These are phyloP conservation scores for Pichia sp. DNA, from an alignment of 1,139 yeast genomes.

Conservation along the genomic window DNA sequence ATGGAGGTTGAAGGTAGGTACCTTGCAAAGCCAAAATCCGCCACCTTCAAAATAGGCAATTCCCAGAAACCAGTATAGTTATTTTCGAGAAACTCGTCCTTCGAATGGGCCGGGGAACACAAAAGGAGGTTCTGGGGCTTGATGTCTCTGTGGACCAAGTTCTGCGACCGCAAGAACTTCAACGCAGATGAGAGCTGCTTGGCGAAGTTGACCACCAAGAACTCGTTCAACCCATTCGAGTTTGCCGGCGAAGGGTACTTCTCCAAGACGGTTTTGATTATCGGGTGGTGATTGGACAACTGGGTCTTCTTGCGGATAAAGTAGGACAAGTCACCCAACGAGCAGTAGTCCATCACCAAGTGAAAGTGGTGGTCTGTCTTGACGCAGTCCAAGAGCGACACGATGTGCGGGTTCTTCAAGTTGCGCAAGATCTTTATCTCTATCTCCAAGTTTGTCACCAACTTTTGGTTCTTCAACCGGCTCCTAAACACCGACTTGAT, in stretches of 20 bases:
- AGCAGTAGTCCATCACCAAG: conserved; percentile 94
- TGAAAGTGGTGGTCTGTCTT: conserved; percentile 79
- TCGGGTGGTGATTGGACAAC: conserved; percentile 71
- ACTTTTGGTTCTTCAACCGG: conserved; percentile 77
- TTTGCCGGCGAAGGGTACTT: conserved; percentile 78
- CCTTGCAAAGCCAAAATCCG: conserved; percentile 97
- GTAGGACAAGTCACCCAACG: conserved; percentile 87
- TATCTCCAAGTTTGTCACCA: conserved; percentile 83
- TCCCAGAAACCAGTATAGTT: conserved; percentile 80
- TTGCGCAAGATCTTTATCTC: conserved; percentile 83
- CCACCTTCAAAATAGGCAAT: conserved; percentile 84
- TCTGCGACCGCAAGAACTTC: conserved; percentile 71
- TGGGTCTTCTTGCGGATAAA: conserved; percentile 76
- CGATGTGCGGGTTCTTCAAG: conserved; percentile 90
- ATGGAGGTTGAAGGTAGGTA: conserved; percentile 86
- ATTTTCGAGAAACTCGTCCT: conserved; percentile 50
- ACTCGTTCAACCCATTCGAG: conserved; percentile 74
- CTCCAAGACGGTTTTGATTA: conserved; percentile 68
- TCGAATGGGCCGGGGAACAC: conserved; percentile 68
- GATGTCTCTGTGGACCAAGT: conserved; percentile 85
- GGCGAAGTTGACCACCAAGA: conserved; percentile 75
- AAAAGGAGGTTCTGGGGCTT: conserved; percentile 90
- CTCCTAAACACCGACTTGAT: conserved; percentile 83
- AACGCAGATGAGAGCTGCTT: conserved; percentile 85
- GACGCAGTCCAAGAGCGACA: conserved; percentile 75